Base-by-base conservation (phyloP, 768 basidiomycete species). In the Agaricus subrufescens region DNA sequence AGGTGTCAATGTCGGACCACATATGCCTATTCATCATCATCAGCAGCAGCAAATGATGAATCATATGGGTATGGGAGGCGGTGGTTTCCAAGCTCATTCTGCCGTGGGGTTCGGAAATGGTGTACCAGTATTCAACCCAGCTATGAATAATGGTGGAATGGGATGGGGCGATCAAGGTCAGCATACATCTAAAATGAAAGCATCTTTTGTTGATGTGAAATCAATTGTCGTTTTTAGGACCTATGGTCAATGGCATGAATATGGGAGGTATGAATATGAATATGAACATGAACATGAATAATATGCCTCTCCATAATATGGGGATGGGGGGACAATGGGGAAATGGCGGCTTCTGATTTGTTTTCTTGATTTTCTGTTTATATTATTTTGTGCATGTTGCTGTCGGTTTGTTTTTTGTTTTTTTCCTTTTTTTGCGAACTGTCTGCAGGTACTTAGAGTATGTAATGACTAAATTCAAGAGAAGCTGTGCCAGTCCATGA, bases 41-140 rank as follows among this genome's bases (percentile, higher is more conserved):
- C 59, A 57, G 45, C 46, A 50, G 58, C 62, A 60, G 59, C 59
- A 57, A 45, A 71, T 64, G 38, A 71, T 70, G 63, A 71, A 65
- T 19, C 70, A 70, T 19, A 73, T 73, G 70, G 68, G 72, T 12
- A 75, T 75, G 70, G 71, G 71, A 11, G 58, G 50, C 29, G 57
- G 46, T 19, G 56, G 58, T n/a, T 56, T 49, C 19, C 56, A 44
- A 49, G 45, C 58, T 44, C 46, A 56, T 46, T n/a, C 56, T 7
- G 51, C 70, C 71, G 46, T 71, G 69, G 71, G 71, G 65, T 61
- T 66, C 72, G 44, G 65, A 65, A 55, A 60, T 62, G 47, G 19
- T 44, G 57, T 50, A 29, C 56, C 39, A 48, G 60, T 37, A 40
- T 52, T 50, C 38, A 58, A 59, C 37, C 56, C 62, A 52, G 52